These are phyloP conservation scores for Chalciporus pseudorubinellus DNA, from an alignment of 768 basidiomycete genomes.

Conservation along the genomic window DNA sequence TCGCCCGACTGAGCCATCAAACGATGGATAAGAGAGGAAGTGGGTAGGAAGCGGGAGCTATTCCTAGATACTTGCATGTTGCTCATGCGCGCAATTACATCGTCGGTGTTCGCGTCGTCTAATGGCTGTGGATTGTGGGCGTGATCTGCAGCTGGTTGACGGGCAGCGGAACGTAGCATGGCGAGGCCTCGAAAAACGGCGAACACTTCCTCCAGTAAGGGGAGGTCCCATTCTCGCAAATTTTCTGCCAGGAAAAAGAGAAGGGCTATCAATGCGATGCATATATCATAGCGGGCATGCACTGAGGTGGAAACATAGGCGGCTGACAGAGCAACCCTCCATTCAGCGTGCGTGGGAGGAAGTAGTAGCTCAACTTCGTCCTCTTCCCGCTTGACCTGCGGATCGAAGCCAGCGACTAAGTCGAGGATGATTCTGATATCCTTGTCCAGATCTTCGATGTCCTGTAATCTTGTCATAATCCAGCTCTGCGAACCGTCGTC, in stretches of 20 bases:
- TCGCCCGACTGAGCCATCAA: conserved; percentile 55
- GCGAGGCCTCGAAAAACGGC: conserved; percentile 77
- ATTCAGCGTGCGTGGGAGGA: conserved; percentile 56
- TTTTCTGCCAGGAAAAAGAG: conserved; percentile 71
- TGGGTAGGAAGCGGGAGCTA: conserved; percentile 46
- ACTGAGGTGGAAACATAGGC: conserved; percentile 61
- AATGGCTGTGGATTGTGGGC: conserved; percentile 31
- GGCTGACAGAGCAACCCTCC: conserved; percentile 60
- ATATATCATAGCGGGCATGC: conserved; percentile 74
- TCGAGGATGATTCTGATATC: conserved; percentile 60
- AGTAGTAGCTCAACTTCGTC: conserved; percentile 59
- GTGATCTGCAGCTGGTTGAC: conserved; percentile 52
- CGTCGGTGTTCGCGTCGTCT: conserved; percentile 51
- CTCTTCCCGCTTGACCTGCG: conserved; percentile 70
- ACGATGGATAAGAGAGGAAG: conserved; percentile 61
- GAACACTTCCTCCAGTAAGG: conserved; percentile 69
- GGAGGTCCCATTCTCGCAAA: conserved; percentile 60
- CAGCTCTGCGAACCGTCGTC: conserved; percentile 61
- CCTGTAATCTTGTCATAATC: conserved; percentile 59
- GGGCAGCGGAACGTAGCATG: conserved; percentile 60
- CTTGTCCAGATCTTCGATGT: conserved; percentile 53
- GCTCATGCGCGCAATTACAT: conserved; percentile 59
- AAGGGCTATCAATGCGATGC: conserved; percentile 59
- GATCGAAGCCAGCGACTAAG: conserved; percentile 69
- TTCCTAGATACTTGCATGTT: conserved; percentile 69